Conservation (phyloP, 345 rosid species). For the Eucalyptus sp. region DNA sequence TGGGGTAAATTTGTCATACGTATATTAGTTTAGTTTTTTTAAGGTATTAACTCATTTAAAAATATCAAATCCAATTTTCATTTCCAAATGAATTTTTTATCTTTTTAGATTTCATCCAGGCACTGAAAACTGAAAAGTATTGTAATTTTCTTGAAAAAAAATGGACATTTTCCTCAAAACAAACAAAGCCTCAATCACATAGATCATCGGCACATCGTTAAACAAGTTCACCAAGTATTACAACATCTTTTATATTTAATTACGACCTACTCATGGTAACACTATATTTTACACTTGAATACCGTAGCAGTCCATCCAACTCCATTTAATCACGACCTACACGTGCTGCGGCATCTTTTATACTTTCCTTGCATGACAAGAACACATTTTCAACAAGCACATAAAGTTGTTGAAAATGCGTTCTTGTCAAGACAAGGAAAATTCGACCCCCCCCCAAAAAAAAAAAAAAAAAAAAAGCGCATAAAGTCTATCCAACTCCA, state of each 20-base stretch:
- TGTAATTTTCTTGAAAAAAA: too few species aligned
- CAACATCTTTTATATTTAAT: background rate
- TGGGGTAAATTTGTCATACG: too few species aligned
- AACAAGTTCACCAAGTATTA: background rate
- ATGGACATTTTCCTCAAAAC: too few species aligned
- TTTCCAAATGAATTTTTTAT: background rate
- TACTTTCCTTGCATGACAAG: background rate
- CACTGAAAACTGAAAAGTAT: background rate
- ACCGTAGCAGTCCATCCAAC: background rate
- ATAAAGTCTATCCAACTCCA: background rate
- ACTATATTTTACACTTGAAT: background rate
- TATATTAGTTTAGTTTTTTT: too few species aligned
- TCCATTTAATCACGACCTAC: background rate
- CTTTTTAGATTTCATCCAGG: background rate
- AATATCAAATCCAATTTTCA: background rate
- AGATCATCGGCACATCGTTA: background rate
- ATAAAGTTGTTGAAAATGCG: background rate
- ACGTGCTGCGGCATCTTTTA: background rate
- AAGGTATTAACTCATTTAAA: too few species aligned
- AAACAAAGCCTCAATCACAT: background rate
- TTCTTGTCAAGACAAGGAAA: too few species aligned
- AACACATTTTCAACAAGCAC: background rate
- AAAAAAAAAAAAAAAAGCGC: fast-evolving
- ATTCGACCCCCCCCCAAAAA: too few species aligned
- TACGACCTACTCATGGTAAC: background rate